These are phyloP conservation scores for Exophiala xenobiotica DNA, from an alignment of 2,329 filamentous ascomycete genomes.

Conservation along the genomic window DNA sequence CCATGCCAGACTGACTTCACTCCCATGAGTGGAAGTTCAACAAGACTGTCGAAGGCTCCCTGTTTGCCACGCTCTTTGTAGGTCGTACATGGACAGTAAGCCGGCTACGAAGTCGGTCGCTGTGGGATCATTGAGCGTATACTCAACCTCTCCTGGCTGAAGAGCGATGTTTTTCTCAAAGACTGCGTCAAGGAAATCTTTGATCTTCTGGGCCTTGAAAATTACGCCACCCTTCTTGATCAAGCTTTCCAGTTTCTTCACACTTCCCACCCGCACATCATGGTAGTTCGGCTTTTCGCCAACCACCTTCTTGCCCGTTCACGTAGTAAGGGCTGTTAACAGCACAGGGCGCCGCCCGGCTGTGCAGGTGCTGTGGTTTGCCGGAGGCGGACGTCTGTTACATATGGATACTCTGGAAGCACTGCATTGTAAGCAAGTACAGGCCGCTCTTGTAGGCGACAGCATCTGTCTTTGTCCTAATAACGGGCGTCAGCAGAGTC, in stretches of 20 bases:
- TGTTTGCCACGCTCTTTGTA: slow-evolving; percentile 22
- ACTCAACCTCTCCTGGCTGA: slow-evolving; percentile 6
- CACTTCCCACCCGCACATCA: slow-evolving; percentile 16
- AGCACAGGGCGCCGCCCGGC: too few species aligned
- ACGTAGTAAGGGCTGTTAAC: slow-evolving; percentile 26
- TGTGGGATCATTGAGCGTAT: slow-evolving; percentile 18
- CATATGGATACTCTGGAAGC: too few species aligned
- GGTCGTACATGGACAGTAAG: slow-evolving; percentile 29
- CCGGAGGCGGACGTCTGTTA: too few species aligned
- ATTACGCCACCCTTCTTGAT: slow-evolving; percentile 19
- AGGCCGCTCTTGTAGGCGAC: too few species aligned
- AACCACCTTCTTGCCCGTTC: slow-evolving; percentile 19
- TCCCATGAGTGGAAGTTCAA: slow-evolving; percentile 54
- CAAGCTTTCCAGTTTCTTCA: slow-evolving; percentile 16
- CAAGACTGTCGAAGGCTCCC: slow-evolving; percentile 23
- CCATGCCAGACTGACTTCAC: slow-evolving; percentile 65
- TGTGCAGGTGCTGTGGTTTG: too few species aligned
- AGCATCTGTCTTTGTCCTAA: too few species aligned
- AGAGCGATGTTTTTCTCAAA: slow-evolving; percentile 18
- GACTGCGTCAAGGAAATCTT: slow-evolving; percentile 18
- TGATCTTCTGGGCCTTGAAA: slow-evolving; percentile 18
- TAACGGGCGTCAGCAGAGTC: too few species aligned
- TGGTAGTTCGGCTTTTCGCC: slow-evolving; percentile 31
- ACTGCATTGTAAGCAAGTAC: too few species aligned
- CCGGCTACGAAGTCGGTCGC: slow-evolving; percentile 28